These are phyloP conservation scores for Ochetophila trinervis DNA, from an alignment of 306 rosid genomes.

Conservation along the genomic window DNA sequence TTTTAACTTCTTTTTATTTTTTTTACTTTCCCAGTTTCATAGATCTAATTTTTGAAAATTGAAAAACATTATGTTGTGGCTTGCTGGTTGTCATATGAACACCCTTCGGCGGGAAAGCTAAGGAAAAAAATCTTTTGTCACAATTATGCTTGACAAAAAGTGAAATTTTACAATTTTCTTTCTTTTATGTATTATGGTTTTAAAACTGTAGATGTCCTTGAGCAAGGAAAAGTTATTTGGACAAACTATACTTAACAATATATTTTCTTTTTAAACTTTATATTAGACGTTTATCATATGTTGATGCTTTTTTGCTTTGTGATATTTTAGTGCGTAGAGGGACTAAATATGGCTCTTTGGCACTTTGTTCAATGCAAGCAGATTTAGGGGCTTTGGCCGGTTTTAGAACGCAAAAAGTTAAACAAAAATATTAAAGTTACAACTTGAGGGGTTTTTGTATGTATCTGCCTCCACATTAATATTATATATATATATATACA, in stretches of 20 bases:
- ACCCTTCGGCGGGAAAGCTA: constrained; percentile 18
- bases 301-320: too few species aligned
- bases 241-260: background rate
- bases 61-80: constrained; percentile 9
- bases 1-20: constrained; percentile 2
- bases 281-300: too few species aligned
- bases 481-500: too few species aligned
- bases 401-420: too few species aligned
- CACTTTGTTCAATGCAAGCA: background rate
- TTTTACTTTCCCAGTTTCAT: background rate
- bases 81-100: constrained; percentile 13
- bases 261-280: background rate
- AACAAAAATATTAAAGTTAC: background rate
- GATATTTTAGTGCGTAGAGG: too few species aligned
- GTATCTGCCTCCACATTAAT: too few species aligned
- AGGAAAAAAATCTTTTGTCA: constrained; percentile 12
- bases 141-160: constrained; percentile 37
- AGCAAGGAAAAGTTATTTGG: background rate
- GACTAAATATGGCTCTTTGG: constrained; percentile 6
- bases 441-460: too few species aligned
- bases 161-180: background rate
- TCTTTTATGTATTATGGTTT: background rate
- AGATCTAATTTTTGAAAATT: constrained; percentile 20
- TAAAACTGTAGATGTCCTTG: background rate
- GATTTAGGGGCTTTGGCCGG: background rate